A percentile compares a stretch with the other conserved stretches of the same genome.
phyloP scores from a whole-genome alignment of 768 basidiomycete genomes.

The Grammothele lineata region DNA sequence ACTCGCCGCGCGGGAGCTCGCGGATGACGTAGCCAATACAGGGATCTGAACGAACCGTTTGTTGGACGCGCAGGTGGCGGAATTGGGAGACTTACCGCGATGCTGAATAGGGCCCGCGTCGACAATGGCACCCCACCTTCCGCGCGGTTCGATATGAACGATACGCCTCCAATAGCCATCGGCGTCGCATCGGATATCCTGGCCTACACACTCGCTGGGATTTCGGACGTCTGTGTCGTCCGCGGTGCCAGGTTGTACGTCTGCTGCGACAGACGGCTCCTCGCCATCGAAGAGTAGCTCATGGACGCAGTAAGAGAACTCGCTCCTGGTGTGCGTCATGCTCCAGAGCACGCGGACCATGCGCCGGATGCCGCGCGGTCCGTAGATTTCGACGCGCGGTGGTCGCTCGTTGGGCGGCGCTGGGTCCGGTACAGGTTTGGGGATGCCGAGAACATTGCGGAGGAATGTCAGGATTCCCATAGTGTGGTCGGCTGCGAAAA shows the following conservation, averaged over 20 bases:
- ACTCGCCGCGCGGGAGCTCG: constrained; percentile 37
- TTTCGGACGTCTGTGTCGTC: constrained; percentile 41
- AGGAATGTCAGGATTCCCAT: constrained; percentile 71
- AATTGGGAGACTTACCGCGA: constrained; percentile 46
- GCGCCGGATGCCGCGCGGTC: constrained; percentile 70
- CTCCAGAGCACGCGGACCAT: constrained; percentile 70
- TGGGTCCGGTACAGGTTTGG: constrained; percentile 29
- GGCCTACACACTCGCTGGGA: constrained; percentile 58
- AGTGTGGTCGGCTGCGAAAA: constrained; percentile 57
- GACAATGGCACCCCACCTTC: constrained; percentile 36
- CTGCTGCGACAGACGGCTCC: constrained; percentile 43
- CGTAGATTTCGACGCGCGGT: constrained; percentile 67
- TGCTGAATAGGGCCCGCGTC: constrained; percentile 77
- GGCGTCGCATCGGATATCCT: constrained; percentile 47
- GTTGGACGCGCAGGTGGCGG: neutral
- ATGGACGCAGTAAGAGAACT: constrained; percentile 69
- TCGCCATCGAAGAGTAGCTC: constrained; percentile 67
- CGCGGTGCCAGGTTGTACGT: constrained; percentile 15
- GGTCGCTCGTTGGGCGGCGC: constrained; percentile 7
- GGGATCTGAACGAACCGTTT: constrained; percentile 52
- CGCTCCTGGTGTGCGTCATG: constrained; percentile 59
- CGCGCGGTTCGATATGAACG: constrained; percentile 31
- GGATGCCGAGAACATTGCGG: constrained; percentile 47
- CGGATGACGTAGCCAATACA: constrained; percentile 77
- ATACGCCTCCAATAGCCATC: constrained; percentile 69